Base-by-base conservation (phyloP, 1,139 yeast species). In the Zygotorulaspora mrakii region DNA sequence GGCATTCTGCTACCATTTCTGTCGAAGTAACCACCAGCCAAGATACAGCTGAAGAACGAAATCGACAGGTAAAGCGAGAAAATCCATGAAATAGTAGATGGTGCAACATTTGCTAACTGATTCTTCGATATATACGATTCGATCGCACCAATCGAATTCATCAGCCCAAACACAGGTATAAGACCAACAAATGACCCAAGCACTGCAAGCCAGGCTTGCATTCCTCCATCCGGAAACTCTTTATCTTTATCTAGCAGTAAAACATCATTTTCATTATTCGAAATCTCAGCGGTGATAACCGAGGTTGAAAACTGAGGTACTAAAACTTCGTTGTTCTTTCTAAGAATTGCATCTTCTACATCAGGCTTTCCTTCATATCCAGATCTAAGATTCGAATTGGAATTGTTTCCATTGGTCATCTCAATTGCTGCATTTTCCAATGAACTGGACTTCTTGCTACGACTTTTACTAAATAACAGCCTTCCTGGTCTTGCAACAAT, bases 111-210 rank as follows among this genome's bases (percentile, higher is more conserved):
- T 10, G 65, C 65, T 39, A 82, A 66, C 53, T 79, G 85, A 54
- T 81, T 73, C 7, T 65, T 60, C 2, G 80, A 67, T 10, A 82
- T 70, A 50, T 81, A 80, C 1, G 85, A 74, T 59, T 82, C 82
- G 35, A 82, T 70, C 0, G 86, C 87, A 45, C 91, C 91, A 23
- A 78, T 62, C 1, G 85, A 69, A 53, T 82, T 82, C 53, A 80
- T 69, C 17, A 81, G 59, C 3, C 94, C 94, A 57, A 82, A 79
- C 17, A 71, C 76, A 2, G 80, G 76, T 9, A 76, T 64, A 31
- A 82, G 57, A 0, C 89, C 91, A 46, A 79, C 55, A 47, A 79
- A 79, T 0, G 82, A 72, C 0, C 89, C 89, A 5, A 78, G 59
- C 1, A 82, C 77, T 0, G 77, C 82, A 5, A 69, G 45, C 71